These are phyloP conservation scores for Fusarium cicatricum DNA, from an alignment of 2,329 filamentous ascomycete species.

Conservation along the genomic window DNA sequence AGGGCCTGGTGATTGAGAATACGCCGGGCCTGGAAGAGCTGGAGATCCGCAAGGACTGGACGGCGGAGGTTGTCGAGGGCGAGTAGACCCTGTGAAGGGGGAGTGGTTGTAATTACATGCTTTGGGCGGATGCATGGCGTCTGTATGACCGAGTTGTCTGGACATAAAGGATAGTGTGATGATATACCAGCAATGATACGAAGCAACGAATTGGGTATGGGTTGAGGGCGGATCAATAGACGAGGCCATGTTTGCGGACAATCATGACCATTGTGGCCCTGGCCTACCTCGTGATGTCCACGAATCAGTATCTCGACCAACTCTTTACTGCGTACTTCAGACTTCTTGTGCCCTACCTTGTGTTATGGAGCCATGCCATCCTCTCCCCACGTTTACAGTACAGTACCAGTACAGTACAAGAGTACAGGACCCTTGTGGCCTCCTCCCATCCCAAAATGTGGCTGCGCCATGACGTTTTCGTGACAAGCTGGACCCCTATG, in stretches of 20 bases:
- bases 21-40: conserved; percentile 66
- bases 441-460: conserved; percentile 3
- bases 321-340: no score
- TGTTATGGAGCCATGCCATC: neutral
- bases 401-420: no score
- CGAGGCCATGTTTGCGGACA: neutral
- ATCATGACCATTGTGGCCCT: neutral
- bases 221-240: conserved; percentile 3
- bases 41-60: conserved; percentile 69
- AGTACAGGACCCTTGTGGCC: neutral
- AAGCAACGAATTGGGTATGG: conserved; percentile 21
- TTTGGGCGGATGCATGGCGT: neutral
- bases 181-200: conserved; percentile 33
- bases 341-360: no score
- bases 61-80: conserved; percentile 62
- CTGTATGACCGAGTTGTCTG: neutral
- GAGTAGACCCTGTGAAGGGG: conserved; percentile 37
- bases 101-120: conserved; percentile 2
- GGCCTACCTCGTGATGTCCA: no score
- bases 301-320: no score
- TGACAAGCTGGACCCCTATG: conserved; percentile 34
- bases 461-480: conserved; percentile 33
- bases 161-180: conserved; percentile 27
- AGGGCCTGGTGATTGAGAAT: conserved; percentile 80
- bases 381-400: neutral